Evolutionary conservation across 1,139 yeast species (phyloP).

Genomic region (Diutina siamensis): DNA sequence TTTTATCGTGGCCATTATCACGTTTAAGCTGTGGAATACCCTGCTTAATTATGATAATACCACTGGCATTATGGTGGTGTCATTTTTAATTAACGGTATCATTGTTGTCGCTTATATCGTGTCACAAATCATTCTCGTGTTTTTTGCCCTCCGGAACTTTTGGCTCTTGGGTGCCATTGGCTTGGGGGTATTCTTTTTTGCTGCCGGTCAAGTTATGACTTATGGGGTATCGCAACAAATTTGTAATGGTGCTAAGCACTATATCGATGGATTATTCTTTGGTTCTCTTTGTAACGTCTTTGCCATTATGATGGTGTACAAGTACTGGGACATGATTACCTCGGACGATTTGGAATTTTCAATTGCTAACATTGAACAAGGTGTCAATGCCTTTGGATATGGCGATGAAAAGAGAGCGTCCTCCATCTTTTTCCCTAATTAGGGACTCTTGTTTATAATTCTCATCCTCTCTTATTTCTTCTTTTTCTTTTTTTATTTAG

Average conservation of each 20-base stretch:
- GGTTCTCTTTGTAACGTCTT: constrained; percentile 72
- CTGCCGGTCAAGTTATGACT: constrained; percentile 65
- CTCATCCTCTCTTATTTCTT: not conserved
- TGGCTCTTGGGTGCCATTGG: constrained; percentile 85
- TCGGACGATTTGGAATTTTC: constrained; percentile 90
- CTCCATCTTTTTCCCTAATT: not conserved
- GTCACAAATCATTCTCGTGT: constrained; percentile 61
- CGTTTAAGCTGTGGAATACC: constrained; percentile 61
- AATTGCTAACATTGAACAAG: constrained; percentile 26
- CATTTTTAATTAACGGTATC: constrained; percentile 60
- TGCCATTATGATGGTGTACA: constrained; percentile 87
- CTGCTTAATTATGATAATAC: constrained; percentile 36
- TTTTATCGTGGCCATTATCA: constrained; percentile 55
- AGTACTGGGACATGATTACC: constrained; percentile 96
- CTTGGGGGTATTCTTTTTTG: constrained; percentile 62
- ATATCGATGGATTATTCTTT: constrained; percentile 81
- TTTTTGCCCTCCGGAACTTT: constrained; percentile 55
- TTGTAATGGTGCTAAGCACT: constrained; percentile 68
- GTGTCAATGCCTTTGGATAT: constrained; percentile 1
- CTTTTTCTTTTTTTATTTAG: not conserved
- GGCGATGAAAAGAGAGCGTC: constrained; percentile 5
- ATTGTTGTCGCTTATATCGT: constrained; percentile 50
- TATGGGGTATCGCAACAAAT: constrained; percentile 57
- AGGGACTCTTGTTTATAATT: not conserved
- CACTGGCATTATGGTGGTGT: constrained; percentile 52